These are phyloP conservation scores for Tylopilus balloui DNA, from an alignment of 768 basidiomycete genomes.

Conservation along the genomic window DNA sequence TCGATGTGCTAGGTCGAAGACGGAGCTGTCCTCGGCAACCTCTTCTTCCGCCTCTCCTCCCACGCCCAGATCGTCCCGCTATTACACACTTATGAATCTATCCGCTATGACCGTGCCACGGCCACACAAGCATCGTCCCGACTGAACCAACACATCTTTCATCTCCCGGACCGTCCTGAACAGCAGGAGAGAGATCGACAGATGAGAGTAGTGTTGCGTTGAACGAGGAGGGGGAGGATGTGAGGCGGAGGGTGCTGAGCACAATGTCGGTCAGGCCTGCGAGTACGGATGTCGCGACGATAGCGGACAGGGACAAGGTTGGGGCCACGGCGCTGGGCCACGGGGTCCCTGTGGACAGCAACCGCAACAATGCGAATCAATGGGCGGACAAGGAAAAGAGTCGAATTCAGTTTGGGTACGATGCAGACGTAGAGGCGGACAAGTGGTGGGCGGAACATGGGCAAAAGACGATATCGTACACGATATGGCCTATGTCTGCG, in stretches of 20 bases:
- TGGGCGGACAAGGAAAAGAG: conserved; percentile 57
- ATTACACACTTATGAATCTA: conserved; percentile 47
- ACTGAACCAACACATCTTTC: conserved; percentile 51
- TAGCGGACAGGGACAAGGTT: neutral
- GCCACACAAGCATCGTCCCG: conserved; percentile 47
- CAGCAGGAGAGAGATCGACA: conserved; percentile 47
- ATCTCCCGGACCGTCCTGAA: conserved; percentile 49
- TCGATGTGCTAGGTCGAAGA: conserved; percentile 29
- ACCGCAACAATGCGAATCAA: conserved; percentile 43
- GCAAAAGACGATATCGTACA: conserved; percentile 7
- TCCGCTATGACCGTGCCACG: conserved; percentile 48
- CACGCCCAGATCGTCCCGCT: conserved; percentile 41
- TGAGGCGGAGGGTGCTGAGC: conserved; percentile 8
- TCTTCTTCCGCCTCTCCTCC: conserved; percentile 45
- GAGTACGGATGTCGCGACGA: neutral
- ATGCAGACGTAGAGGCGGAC: conserved; percentile 48
- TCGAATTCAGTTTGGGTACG: conserved; percentile 46
- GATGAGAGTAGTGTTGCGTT: conserved; percentile 49
- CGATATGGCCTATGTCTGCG: too few relatives aligned
- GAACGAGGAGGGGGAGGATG: conserved; percentile 16
- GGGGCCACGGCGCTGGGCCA: too few relatives aligned
- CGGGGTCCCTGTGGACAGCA: neutral
- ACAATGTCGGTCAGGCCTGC: conserved; percentile 3
- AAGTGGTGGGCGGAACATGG: conserved; percentile 44
- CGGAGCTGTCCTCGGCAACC: conserved; percentile 40